Evolutionary conservation across 176 grass and related monocot genomes (phyloP), one percentile per base, ranked within the genome.

Genomic region (Elymus sibiricus): DNA sequence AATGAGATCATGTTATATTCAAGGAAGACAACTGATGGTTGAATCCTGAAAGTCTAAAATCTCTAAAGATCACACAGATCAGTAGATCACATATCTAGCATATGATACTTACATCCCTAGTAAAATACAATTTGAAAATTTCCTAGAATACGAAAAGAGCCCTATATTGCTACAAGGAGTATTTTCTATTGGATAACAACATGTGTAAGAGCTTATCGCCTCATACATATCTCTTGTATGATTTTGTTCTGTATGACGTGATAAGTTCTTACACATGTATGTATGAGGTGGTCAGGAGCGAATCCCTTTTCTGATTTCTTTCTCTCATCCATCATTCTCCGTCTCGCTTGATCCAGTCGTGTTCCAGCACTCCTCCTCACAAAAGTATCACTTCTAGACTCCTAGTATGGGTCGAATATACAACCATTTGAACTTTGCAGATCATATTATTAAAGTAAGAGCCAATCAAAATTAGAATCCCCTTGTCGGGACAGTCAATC

Each of bases 301-400:
- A 82, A 29, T 89, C 88, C 63, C 87, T 85, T 86, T 89, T 89
- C 79, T 90, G 82, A 17, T 87, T 82, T 62, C 87, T 55, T 39
- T 90, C 84, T 72, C 74, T 85, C 69, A 64, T 83, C 66, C 82
- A 68, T 28, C 87, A 85, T 29, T 90, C 72, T 74, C 91, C 86
- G 42, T 95, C 95, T 51, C 66, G 90, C 28, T 92, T 85, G 79
- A 92, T 85, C 95, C 92, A 93, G 0, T 87, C 79, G 40, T 91
- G 95, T 67, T 98, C 92, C 70, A 91, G 62, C 87, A 93, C 49
- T 98, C 95, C 79, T 81, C 87, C 85, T 95, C 91, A 58, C 21
- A 58, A 58, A 58, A 58, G 51, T 17, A 55, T 55, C 51, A 19
- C 51, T 55, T 55, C 4, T 7, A 55, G 51, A 55, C 51, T 7